Evolutionary conservation across 108 stramenopile species (phyloP), one percentile per base, ranked within the genome.

Genomic region (Fragilaria radians): DNA sequence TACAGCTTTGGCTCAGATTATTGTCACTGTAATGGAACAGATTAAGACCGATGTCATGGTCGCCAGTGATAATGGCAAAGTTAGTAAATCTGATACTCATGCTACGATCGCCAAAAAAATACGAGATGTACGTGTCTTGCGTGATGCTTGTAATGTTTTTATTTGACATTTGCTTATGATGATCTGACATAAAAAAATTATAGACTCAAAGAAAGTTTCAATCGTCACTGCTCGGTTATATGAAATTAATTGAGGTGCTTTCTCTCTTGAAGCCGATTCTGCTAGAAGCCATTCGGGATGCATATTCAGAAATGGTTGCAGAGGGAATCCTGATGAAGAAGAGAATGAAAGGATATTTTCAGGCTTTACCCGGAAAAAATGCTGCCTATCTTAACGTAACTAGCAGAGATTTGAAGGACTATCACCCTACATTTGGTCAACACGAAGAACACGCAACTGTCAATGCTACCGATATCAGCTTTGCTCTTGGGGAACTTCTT

Each of bases 281-380:
- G 28, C 65, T 93, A 7, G 83, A 86, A 21, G 84, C 86, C 25
- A 72, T 93, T 26, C 79, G 92, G 33, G 86, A 90, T 60, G 84
- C 86, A 0, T 93, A 93, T 50, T 74, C 88, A 0, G 86, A 90
- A 47, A 79, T 88, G 65, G 92, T 93, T 17, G 80, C 87, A 3
- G 86, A 88, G 62, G 88, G 91, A 11, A 87, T 93, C 52, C 68
- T 89, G 61, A 89, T 88, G 79, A 89, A 89, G 58, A 93, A 90
- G 48, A 59, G 85, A 54, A 84, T 88, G 82, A 93, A 89, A 61
- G 82, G 77, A 1, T 93, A 93, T 54, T 93, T 93, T 61, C 82
- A 85, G 52, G 82, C 86, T 21, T 61, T 89, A 14, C 88, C 88
- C 0, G 85, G 83, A 61, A 87, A 78, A 57, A 88, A 83, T 54